Percentiles rank a stretch among this genome's conserved stretches.
Conservation (phyloP, 1,284 basidiomycete genomes). For the Pascua guehoae region DNA sequence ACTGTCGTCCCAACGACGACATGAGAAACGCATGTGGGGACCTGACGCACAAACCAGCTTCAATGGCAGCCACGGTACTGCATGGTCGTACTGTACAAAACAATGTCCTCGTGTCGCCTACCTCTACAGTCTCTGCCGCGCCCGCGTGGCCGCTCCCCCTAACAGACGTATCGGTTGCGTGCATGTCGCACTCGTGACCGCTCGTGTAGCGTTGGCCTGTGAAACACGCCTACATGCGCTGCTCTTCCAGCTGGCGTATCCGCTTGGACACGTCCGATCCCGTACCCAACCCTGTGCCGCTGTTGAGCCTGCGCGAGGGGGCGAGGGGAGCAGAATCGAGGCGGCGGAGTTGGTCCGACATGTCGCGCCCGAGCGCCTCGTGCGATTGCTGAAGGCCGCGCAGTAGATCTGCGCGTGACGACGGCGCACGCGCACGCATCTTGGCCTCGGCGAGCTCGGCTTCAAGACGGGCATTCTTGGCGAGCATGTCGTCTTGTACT, state of each 20-base stretch:
- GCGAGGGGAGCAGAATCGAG: constrained; percentile 31
- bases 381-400: constrained; percentile 42
- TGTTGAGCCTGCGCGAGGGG: constrained; percentile 25
- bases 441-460: constrained; percentile 14
- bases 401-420: constrained; percentile 35
- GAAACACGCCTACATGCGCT: too few relatives aligned
- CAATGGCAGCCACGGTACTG: too few relatives aligned
- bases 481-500: constrained; percentile 21
- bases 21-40: too few relatives aligned
- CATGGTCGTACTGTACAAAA: too few relatives aligned
- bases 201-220: too few relatives aligned
- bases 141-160: too few relatives aligned
- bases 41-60: too few relatives aligned
- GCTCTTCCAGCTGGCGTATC: not conserved
- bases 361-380: constrained; percentile 43
- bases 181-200: too few relatives aligned
- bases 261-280: not conserved
- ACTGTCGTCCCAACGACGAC: too few relatives aligned
- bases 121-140: too few relatives aligned
- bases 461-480: constrained; percentile 30
- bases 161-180: too few relatives aligned
- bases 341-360: constrained; percentile 41
- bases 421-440: not conserved
- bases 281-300: constrained; percentile 10
- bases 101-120: too few relatives aligned